These are phyloP conservation scores for Hygrocybe punicea DNA, from an alignment of 768 basidiomycete species.

Conservation along the genomic window DNA sequence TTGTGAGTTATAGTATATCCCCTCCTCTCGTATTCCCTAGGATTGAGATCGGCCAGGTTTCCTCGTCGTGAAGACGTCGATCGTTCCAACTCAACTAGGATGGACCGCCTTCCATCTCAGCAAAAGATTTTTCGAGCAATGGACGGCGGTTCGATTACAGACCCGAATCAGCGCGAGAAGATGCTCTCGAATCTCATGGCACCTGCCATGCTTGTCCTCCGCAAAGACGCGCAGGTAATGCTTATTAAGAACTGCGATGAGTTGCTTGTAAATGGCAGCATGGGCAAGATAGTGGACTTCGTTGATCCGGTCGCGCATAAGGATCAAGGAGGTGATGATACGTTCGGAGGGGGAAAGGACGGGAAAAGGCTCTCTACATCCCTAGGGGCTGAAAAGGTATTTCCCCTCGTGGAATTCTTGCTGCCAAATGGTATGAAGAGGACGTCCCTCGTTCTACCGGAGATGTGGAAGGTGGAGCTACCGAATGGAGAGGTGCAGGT, in stretches of 20 bases:
- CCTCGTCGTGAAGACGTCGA: conserved; percentile 93
- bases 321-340: conserved; percentile 38
- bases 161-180: conserved; percentile 61
- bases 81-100: conserved; percentile 67
- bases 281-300: conserved; percentile 83
- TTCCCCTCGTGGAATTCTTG: conserved; percentile 78
- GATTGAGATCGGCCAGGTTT: conserved; percentile 52
- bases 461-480: conserved; percentile 82
- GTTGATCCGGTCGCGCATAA: conserved; percentile 48
- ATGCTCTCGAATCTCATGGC: conserved; percentile 92
- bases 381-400: conserved; percentile 17
- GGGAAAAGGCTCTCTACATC: conserved; percentile 29
- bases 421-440: conserved; percentile 55
- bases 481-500: conserved; percentile 85
- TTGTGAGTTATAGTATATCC: conserved; percentile 58
- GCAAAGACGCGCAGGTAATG: conserved; percentile 87
- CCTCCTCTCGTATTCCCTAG: not conserved
- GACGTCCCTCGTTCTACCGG: conserved; percentile 59
- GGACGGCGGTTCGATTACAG: conserved; percentile 61
- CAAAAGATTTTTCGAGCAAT: conserved; percentile 50
- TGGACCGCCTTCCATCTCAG: conserved; percentile 56
- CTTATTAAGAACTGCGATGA: conserved; percentile 93
- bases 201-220: conserved; percentile 61
- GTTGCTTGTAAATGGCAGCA: conserved; percentile 87
- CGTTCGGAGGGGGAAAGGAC: conserved; percentile 28